A percentile compares a stretch with the other conserved stretches of the same genome.
phyloP scores from a whole-genome alignment of 1,139 yeast genomes.

The Kluyveromyces marxianus region DNA sequence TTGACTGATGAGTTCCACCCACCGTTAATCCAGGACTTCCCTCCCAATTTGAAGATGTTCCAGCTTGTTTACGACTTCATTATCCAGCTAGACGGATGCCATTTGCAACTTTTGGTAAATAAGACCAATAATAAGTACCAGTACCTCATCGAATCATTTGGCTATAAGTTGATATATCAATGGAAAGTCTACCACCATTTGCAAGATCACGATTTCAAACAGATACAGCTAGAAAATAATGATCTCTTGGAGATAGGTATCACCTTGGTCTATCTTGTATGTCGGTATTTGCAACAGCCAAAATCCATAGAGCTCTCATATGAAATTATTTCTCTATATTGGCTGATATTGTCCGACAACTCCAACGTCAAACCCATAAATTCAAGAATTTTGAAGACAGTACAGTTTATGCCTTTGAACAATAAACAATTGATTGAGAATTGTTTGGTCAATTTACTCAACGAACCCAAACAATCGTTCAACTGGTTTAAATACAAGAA shows the following conservation, averaged over 20 bases:
- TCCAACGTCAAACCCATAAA: slow-evolving; percentile 10
- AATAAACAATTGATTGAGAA: slow-evolving; percentile 20
- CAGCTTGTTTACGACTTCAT: slow-evolving; percentile 18
- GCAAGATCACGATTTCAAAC: slow-evolving; percentile 20
- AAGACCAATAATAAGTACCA: slow-evolving; percentile 15
- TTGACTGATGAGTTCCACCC: slow-evolving; percentile 27
- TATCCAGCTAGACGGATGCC: slow-evolving; percentile 22
- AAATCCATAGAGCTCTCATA: slow-evolving; percentile 13
- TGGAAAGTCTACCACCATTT: slow-evolving; percentile 24
- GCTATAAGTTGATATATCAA: slow-evolving; percentile 14
- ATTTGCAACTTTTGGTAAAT: slow-evolving; percentile 18
- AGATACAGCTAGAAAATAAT: slow-evolving; percentile 13
- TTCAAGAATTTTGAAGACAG: slow-evolving; percentile 21
- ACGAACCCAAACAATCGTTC: slow-evolving; percentile 11
- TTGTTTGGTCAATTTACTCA: slow-evolving; percentile 18
- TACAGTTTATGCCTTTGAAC: slow-evolving; percentile 25
- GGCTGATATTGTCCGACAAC: slow-evolving; percentile 15
- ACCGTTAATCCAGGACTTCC: slow-evolving; percentile 11
- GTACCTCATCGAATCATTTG: slow-evolving; percentile 19
- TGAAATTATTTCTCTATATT: slow-evolving; percentile 27
- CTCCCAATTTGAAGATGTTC: slow-evolving; percentile 15
- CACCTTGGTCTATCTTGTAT: slow-evolving; percentile 22
- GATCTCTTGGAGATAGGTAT: slow-evolving; percentile 27
- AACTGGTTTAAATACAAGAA: slow-evolving; percentile 21
- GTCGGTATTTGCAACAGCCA: slow-evolving; percentile 17